Evolutionary conservation across 2,329 filamentous ascomycete genomes (phyloP), one percentile per base, ranked within the genome.

Genomic region (Capronia epimyces): DNA sequence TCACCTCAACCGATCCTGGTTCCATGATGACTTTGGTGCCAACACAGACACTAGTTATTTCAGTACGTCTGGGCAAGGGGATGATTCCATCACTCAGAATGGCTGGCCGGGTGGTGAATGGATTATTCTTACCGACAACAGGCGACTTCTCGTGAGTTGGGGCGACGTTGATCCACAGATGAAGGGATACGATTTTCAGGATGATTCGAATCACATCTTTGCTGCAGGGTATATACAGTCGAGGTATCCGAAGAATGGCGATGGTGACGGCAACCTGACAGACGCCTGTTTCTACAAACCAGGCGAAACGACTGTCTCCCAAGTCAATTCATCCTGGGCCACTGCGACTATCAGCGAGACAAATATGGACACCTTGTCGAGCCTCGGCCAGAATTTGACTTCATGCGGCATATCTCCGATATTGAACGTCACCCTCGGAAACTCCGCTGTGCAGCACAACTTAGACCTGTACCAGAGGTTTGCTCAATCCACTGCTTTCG

Each of bases 91-190:
- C 9, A 83, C 81, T 0, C 62, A 70, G 1, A 73, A 82, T 65
- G 82, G 82, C 9, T 86, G 82, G 82, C 82, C 82, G 0, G 77
- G 75, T n/a, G 76, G 80, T 57, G 71, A 74, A 16, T 81, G 75
- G 57, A 65, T 83, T 27, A 78, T 81, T 57, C 72, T 83, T 39
- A 68, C 71, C 1, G 67, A 72, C 41, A 70, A 71, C n/a, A 74
- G 74, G 56, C 71, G 82, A 25, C 58, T 84, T 1, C 60, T 85
- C 1, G 63, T 78, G 7, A 73, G 74, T 31, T 81, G 78, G 62
- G 81, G 81, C 1, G 68, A 63, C 0, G 63, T 84, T 3, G 81
- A 82, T 62, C 66, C 77, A 1, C 77, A 83, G 49, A 76, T 84
- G 70, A 56, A 62, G 8, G 64, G 59, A 2, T 84, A 84, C 61